phyloP scores from a whole-genome alignment of 2,329 filamentous ascomycete genomes.

The Diaporthe sp. region DNA sequence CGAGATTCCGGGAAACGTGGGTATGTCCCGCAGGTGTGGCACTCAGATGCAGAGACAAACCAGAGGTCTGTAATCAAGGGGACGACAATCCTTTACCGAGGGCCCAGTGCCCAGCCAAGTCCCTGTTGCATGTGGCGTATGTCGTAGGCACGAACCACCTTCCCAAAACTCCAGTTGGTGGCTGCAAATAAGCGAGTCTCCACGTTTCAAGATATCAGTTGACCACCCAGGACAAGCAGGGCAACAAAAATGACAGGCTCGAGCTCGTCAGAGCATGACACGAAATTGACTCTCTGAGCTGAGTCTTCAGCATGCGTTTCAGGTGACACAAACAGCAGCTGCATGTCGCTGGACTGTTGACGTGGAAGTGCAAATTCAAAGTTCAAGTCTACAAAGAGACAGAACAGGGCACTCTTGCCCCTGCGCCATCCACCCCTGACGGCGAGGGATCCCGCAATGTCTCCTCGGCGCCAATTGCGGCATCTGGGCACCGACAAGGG shows the following conservation, averaged over 20 bases:
- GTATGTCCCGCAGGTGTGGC: slow-evolving; percentile 31
- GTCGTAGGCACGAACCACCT: slow-evolving; percentile 34
- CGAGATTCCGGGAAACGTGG: slow-evolving; percentile 32
- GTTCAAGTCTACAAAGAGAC: not conserved
- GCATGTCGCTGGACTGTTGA: not conserved
- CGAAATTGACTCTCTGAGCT: slow-evolving; percentile 29
- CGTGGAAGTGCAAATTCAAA: slow-evolving; percentile 7
- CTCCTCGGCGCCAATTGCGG: slow-evolving; percentile 30
- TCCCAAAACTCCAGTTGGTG: slow-evolving; percentile 33
- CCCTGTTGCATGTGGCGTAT: slow-evolving; percentile 8
- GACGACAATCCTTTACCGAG: slow-evolving; percentile 25
- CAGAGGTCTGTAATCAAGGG: slow-evolving; percentile 32
- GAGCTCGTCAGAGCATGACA: slow-evolving; percentile 29
- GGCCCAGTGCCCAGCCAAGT: slow-evolving; percentile 24
- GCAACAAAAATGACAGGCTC: slow-evolving; percentile 31
- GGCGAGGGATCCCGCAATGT: slow-evolving; percentile 23
- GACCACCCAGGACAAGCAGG: slow-evolving; percentile 13
- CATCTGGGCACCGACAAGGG: slow-evolving; percentile 19
- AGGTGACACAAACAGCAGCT: slow-evolving; percentile 18
- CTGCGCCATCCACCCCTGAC: slow-evolving; percentile 22
- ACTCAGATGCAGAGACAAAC: slow-evolving; percentile 2
- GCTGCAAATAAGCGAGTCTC: slow-evolving; percentile 34
- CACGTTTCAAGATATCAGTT: slow-evolving; percentile 39
- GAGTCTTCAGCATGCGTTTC: slow-evolving; percentile 37
- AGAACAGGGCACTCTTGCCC: slow-evolving; percentile 8